Percentiles rank a stretch among this genome's conserved stretches.
These are phyloP conservation scores for Pulveroboletus sp. DNA, from an alignment of 768 basidiomycete genomes.

Conservation along the genomic window DNA sequence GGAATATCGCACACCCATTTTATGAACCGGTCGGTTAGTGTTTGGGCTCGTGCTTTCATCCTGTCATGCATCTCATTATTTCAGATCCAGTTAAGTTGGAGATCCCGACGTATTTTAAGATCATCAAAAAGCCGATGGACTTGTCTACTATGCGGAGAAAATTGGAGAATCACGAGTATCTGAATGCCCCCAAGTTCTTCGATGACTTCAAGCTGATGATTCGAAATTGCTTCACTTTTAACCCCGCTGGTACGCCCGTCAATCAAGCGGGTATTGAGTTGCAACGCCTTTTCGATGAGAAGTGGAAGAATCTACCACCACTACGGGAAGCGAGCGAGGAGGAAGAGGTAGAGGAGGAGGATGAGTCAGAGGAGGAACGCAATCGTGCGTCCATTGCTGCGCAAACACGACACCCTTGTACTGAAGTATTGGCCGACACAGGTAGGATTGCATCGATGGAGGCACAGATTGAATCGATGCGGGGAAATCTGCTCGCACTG, in stretches of 20 bases:
- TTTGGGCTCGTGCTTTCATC: background rate
- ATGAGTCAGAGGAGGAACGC: slow-evolving; percentile 64
- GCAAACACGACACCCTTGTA: background rate
- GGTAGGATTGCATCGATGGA: slow-evolving; percentile 76
- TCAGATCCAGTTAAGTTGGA: slow-evolving; percentile 74
- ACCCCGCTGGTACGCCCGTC: slow-evolving; percentile 83
- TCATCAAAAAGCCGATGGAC: slow-evolving; percentile 96
- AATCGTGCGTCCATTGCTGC: slow-evolving; percentile 44
- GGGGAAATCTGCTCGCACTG: slow-evolving; percentile 59
- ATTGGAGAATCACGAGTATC: slow-evolving; percentile 72
- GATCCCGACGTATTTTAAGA: slow-evolving; percentile 79
- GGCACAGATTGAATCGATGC: slow-evolving; percentile 74
- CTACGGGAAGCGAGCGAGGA: slow-evolving; percentile 51
- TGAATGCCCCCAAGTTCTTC: slow-evolving; percentile 74
- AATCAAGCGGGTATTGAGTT: slow-evolving; percentile 81
- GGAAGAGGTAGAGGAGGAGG: slow-evolving; percentile 60
- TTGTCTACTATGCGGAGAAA: slow-evolving; percentile 83
- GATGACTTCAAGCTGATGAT: slow-evolving; percentile 95
- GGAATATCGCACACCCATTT: slow-evolving; percentile 71
- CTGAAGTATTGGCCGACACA: slow-evolving; percentile 29
- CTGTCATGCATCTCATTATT: background rate
- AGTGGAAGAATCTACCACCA: slow-evolving; percentile 77
- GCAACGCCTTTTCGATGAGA: slow-evolving; percentile 87
- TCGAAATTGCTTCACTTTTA: slow-evolving; percentile 89
- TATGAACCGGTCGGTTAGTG: slow-evolving; percentile 89